Conservation (phyloP, 345 rosid species). For the Gossypium australe region DNA sequence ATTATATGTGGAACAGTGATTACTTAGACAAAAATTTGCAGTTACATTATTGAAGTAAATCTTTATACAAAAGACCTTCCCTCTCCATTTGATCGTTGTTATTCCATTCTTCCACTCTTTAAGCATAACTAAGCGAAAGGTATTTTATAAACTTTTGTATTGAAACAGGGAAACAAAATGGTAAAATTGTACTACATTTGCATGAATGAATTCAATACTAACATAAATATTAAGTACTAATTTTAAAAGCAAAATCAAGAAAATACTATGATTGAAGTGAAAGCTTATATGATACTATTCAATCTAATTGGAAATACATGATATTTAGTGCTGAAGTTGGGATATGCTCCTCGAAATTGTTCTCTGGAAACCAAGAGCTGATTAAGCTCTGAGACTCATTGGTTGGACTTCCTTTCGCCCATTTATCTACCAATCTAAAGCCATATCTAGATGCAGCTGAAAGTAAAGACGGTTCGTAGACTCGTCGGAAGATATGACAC, state of each 20-base stretch:
- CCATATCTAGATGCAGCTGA: slow-evolving; percentile 61
- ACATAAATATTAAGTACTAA: not conserved
- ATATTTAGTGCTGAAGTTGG: slow-evolving; percentile 63
- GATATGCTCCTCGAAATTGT: slow-evolving; percentile 22
- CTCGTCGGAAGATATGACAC: slow-evolving; percentile 69
- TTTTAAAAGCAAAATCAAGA: not conserved
- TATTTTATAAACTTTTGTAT: not conserved
- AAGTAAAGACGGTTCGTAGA: slow-evolving; percentile 64
- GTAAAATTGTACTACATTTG: not conserved
- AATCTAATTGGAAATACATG: slow-evolving; percentile 44
- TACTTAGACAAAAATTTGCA: too few relatives aligned
- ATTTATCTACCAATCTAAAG: slow-evolving; percentile 60
- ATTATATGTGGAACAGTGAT: too few relatives aligned
- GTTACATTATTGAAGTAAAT: too few relatives aligned
- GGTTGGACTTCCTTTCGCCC: slow-evolving; percentile 37
- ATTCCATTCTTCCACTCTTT: too few relatives aligned
- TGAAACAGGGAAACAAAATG: not conserved
- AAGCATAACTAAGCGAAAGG: too few relatives aligned
- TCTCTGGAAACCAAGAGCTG: slow-evolving; percentile 49
- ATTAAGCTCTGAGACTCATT: slow-evolving; percentile 33
- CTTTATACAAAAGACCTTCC: too few relatives aligned
- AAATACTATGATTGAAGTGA: not conserved
- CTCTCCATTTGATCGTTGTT: too few relatives aligned
- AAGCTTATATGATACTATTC: not conserved
- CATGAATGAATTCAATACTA: not conserved